A percentile compares a stretch with the other conserved stretches of the same genome.
Conservation (phyloP, 1,139 yeast genomes). For the Kodamaea derodonti region DNA sequence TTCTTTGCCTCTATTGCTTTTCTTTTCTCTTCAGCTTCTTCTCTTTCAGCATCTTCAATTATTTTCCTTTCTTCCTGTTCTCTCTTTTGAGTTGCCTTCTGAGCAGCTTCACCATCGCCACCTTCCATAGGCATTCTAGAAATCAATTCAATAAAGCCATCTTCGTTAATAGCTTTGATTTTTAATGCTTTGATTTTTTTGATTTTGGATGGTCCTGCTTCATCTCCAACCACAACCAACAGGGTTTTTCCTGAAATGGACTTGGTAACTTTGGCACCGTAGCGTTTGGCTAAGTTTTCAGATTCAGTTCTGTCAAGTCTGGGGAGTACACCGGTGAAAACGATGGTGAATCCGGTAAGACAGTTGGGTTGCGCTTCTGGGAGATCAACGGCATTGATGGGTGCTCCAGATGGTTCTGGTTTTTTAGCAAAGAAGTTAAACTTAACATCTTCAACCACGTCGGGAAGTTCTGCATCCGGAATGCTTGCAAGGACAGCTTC, state of each 20-base stretch:
- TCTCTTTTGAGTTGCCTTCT: conserved; percentile 64
- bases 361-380: conserved; percentile 85
- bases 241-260: conserved; percentile 84
- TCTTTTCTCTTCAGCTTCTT: conserved; percentile 18
- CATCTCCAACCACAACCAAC: conserved; percentile 87
- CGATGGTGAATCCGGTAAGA: conserved; percentile 81
- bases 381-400: conserved; percentile 31
- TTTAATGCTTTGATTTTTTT: conserved; percentile 69
- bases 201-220: conserved; percentile 96
- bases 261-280: conserved; percentile 93
- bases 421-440: conserved; percentile 52
- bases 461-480: conserved; percentile 69
- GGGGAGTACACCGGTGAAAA: conserved; percentile 89
- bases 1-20: conserved; percentile 9
- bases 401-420: conserved; percentile 25
- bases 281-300: conserved; percentile 70
- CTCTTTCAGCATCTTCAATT: conserved; percentile 45
- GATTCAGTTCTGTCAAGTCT: conserved; percentile 72
- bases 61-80: conserved; percentile 59
- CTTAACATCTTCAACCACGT: conserved; percentile 46
- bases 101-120: conserved; percentile 76
- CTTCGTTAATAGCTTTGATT: conserved; percentile 81
- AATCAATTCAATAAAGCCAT: conserved; percentile 75
- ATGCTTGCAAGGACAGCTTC: conserved; percentile 54
- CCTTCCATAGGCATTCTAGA: conserved; percentile 88